phyloP scores from a whole-genome alignment of 768 basidiomycete species.

The Boletus eberwhitei region DNA sequence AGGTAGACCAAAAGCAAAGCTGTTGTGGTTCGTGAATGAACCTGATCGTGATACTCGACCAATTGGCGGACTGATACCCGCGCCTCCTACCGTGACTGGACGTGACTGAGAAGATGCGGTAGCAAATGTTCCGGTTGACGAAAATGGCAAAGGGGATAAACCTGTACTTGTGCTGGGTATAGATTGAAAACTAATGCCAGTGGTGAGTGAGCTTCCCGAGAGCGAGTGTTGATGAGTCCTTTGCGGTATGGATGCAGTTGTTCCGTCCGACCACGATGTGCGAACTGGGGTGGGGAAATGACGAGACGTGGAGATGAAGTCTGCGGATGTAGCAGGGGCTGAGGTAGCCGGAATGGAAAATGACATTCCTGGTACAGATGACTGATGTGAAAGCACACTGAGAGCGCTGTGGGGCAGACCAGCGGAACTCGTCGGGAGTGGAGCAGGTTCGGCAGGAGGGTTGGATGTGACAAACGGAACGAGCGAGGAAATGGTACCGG shows the following conservation, averaged over 20 bases:
- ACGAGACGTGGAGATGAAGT: constrained; percentile 23
- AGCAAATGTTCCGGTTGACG: constrained; percentile 31
- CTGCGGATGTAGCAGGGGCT: constrained; percentile 17
- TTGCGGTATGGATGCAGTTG: constrained; percentile 24
- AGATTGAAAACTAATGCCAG: constrained; percentile 28
- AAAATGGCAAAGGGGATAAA: constrained; percentile 30
- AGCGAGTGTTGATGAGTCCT: constrained; percentile 32
- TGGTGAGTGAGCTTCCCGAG: constrained; percentile 29
- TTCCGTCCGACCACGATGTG: constrained; percentile 30
- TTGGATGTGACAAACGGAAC: constrained; percentile 27
- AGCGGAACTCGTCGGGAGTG: constrained; percentile 34
- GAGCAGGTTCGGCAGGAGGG: constrained; percentile 26
- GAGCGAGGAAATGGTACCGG: constrained; percentile 24
- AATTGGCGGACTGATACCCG: constrained; percentile 36
- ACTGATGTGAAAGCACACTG: constrained; percentile 21
- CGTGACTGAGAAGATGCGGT: constrained; percentile 26
- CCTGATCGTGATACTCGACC: constrained; percentile 59
- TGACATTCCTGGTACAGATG: constrained; percentile 14
- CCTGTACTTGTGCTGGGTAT: constrained; percentile 32
- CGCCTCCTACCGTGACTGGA: constrained; percentile 17
- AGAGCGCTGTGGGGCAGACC: constrained; percentile 24
- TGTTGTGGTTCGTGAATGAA: constrained; percentile 47
- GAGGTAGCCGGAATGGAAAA: constrained; percentile 22
- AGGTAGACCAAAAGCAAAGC: constrained; percentile 38
- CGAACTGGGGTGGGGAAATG: constrained; percentile 28